Conservation (phyloP, 176 grass and related monocot genomes). For the Urochloa ruziziensis region DNA sequence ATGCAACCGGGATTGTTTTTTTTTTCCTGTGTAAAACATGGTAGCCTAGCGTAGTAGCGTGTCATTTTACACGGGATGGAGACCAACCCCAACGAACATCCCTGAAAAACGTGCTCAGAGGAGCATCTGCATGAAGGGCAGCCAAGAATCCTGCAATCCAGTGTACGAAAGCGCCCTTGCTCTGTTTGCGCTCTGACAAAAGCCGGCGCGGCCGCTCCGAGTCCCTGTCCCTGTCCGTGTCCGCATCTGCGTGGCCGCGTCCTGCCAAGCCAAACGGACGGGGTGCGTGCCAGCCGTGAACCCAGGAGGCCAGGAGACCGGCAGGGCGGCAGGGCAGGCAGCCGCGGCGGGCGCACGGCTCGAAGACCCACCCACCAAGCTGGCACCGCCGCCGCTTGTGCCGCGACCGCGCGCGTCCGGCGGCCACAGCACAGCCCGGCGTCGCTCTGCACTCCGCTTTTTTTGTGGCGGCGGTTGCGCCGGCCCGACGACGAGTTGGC, state of each 20-base stretch:
- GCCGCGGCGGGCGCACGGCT: constrained; percentile 21
- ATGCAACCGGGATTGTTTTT: neutral
- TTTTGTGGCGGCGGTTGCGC: neutral
- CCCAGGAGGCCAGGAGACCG: neutral
- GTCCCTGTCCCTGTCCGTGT: neutral
- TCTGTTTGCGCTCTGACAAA: neutral
- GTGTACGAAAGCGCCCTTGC: neutral
- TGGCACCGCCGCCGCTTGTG: neutral
- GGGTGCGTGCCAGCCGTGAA: neutral
- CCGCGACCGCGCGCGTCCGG: neutral
- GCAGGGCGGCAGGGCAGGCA: no score
- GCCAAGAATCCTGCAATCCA: neutral
- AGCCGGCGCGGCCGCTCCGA: neutral
- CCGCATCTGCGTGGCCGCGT: neutral
- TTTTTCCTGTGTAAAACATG: no score
- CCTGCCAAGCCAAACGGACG: constrained; percentile 12
- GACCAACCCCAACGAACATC: constrained; percentile 4
- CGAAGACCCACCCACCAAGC: neutral
- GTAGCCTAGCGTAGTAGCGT: no score
- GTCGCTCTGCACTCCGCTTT: no score
- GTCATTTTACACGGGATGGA: constrained; percentile 1
- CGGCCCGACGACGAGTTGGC: no score
- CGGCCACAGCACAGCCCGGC: neutral
- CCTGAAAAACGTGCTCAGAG: neutral
- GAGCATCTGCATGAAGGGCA: neutral